Conservation (phyloP, 1,284 basidiomycete species). For the Phlebopus sp. region DNA sequence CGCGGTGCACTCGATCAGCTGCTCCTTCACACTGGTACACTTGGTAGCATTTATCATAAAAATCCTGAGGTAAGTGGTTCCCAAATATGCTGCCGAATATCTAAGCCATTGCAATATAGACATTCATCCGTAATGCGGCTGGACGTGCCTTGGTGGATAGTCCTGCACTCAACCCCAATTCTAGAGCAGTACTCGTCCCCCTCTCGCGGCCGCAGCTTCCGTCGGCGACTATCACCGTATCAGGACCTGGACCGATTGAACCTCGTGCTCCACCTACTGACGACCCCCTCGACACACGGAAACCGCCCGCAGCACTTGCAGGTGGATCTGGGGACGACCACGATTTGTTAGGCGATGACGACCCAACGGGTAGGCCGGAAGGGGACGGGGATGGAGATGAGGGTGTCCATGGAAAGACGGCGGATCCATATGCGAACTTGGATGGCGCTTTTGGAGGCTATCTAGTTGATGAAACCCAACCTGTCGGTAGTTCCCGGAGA, state of each 20-base stretch:
- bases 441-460: constrained; percentile 70
- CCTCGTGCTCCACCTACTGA: constrained; percentile 31
- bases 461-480: constrained; percentile 60
- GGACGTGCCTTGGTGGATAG: constrained; percentile 74
- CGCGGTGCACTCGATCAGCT: constrained; percentile 91
- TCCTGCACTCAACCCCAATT: constrained; percentile 74
- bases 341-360: constrained; percentile 8
- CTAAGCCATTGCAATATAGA: constrained; percentile 43
- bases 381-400: constrained; percentile 34
- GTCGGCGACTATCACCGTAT: constrained; percentile 43
- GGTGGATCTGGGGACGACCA: constrained; percentile 9
- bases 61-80: constrained; percentile 70
- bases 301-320: constrained; percentile 9
- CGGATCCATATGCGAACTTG: constrained; percentile 75
- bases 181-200: constrained; percentile 68
- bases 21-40: constrained; percentile 76
- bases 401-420: constrained; percentile 20
- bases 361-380: constrained; percentile 8
- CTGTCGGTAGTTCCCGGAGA: constrained; percentile 36
- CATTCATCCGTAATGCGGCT: constrained; percentile 78
- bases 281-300: constrained; percentile 19
- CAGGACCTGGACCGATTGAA: constrained; percentile 69
- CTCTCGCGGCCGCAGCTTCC: constrained; percentile 53
- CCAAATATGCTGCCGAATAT: constrained; percentile 14
- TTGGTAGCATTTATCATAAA: constrained; percentile 86